Base-by-base conservation (phyloP, 1,139 yeast species). In the Candida labiduridarum region DNA sequence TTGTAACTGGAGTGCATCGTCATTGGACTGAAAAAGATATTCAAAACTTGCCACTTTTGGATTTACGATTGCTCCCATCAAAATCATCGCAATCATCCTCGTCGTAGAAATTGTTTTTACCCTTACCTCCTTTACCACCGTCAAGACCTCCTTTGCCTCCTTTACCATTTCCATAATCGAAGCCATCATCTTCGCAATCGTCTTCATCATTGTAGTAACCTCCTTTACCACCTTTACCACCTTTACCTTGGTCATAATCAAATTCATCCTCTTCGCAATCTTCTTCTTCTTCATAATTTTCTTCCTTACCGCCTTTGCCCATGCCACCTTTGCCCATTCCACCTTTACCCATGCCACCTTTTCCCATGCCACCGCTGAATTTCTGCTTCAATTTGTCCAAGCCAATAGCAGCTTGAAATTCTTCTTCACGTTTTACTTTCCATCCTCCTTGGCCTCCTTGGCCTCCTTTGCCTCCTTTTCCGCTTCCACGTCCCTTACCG, bases 51-150 rank as follows among this genome's bases (percentile, higher is more conserved):
- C 31, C 16, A 27, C 25, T 14, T 35, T 44, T 33, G 40, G 33
- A 22, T 35, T 44, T 44, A 33, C 46, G 46, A 44, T 44, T 44
- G 38, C 46, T 44, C 46, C 40, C 46, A 12, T 44, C 18, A 22
- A 11, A 22, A 8, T 34, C 45, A 14, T 33, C 39, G 10, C 39
- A 15, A 16, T 30, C 29, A 7, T 42, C 39, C 4, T 29, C 29
- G 19, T 22, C 38, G 29, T 8, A 14, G 18, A 15, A 10, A 4
- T 35, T 25, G 3, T 18, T 41, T 8, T 44, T 29, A 27, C 40
- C 40, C 6, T 18, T 18, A 15, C 40, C 40, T 8, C 40, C 40
- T 35, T 35, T 35, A 8, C 22, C 22, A 10, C 22, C 22, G 6
- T 19, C 22, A 3, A 19, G 4, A 19, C 22, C 22, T 19, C 22